Percentiles rank a stretch among this genome's conserved stretches.
Evolutionary conservation across 805 yeast genomes (phyloP).

Genomic region (Ogataea philodendri): DNA sequence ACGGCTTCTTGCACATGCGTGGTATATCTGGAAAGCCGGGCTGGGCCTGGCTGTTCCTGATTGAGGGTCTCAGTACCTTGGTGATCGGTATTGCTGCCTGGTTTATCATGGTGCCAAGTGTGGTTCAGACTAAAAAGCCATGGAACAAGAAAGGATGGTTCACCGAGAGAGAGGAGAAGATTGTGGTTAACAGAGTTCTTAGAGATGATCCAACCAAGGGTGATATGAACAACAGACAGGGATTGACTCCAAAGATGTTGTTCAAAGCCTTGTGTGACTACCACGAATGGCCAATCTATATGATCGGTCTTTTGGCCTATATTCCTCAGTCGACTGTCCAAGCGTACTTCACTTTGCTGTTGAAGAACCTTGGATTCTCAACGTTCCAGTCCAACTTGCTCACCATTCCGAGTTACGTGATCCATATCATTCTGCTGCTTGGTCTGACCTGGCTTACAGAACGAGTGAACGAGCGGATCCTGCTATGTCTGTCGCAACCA

Average conservation of each 20-base stretch:
- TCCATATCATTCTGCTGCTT: constrained; percentile 38
- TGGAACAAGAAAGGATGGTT: constrained; percentile 39
- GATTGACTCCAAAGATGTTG: constrained; percentile 41
- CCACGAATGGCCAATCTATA: constrained; percentile 55
- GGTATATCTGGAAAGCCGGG: constrained; percentile 46
- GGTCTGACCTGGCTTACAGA: constrained; percentile 39
- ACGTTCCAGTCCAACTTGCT: constrained; percentile 52
- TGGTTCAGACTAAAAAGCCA: constrained; percentile 30
- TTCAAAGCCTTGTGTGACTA: constrained; percentile 44
- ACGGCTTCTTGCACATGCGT: constrained; percentile 51
- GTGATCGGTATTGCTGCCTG: constrained; percentile 43
- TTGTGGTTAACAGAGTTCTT: constrained; percentile 55
- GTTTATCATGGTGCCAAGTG: constrained; percentile 36
- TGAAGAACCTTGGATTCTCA: constrained; percentile 49
- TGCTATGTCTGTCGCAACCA: constrained; percentile 25
- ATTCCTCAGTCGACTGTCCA: constrained; percentile 38
- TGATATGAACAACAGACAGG: constrained; percentile 62
- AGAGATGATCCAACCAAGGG: constrained; percentile 66
- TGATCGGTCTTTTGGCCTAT: constrained; percentile 42
- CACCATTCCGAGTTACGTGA: constrained; percentile 47
- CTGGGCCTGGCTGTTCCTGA: constrained; percentile 66
- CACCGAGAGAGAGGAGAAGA: constrained; percentile 53
- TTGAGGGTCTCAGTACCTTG: constrained; percentile 61
- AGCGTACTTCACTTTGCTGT: constrained; percentile 47
- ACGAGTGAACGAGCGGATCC: constrained; percentile 29